A percentile compares a stretch with the other conserved stretches of the same genome.
phyloP scores from a whole-genome alignment of 2,329 filamentous ascomycete genomes.

The Cadophora sp. region DNA sequence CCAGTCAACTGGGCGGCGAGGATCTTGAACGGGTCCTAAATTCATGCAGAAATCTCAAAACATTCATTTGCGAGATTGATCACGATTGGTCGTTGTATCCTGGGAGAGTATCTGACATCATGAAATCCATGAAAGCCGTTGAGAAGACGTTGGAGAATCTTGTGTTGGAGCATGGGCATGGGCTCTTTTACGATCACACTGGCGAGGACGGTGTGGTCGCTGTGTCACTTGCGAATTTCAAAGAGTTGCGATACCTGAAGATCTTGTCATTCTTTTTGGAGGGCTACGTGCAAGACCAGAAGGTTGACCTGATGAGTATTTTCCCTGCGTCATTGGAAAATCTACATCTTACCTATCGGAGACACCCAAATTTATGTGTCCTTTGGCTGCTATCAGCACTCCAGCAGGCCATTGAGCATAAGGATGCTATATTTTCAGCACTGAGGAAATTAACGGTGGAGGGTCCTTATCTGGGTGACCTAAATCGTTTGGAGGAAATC shows the following conservation, averaged over 20 bases:
- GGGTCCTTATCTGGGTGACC: not conserved
- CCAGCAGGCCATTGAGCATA: not conserved
- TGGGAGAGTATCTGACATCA: not conserved
- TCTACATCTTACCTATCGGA: not conserved
- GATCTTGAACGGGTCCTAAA: not conserved
- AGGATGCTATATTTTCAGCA: not conserved
- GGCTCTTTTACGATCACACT: too few species aligned
- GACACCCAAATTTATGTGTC: not conserved
- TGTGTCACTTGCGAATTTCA: not conserved
- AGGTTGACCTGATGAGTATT: not conserved
- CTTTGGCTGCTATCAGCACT: not conserved
- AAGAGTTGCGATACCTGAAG: constrained; percentile 8
- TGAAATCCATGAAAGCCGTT: not conserved
- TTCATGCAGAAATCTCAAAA: not conserved
- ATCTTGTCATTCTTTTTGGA: not conserved
- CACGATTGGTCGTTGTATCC: constrained; percentile 5
- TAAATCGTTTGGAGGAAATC: not conserved
- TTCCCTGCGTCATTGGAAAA: not conserved
- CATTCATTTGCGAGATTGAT: constrained; percentile 6
- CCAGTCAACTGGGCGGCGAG: not conserved
- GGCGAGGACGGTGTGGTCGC: not conserved
- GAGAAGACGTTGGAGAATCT: not conserved
- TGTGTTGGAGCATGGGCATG: not conserved
- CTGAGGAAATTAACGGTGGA: not conserved
- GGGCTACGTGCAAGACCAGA: not conserved